Base-by-base conservation (phyloP, 768 basidiomycete genomes). In the Amanita pallidorosea region DNA sequence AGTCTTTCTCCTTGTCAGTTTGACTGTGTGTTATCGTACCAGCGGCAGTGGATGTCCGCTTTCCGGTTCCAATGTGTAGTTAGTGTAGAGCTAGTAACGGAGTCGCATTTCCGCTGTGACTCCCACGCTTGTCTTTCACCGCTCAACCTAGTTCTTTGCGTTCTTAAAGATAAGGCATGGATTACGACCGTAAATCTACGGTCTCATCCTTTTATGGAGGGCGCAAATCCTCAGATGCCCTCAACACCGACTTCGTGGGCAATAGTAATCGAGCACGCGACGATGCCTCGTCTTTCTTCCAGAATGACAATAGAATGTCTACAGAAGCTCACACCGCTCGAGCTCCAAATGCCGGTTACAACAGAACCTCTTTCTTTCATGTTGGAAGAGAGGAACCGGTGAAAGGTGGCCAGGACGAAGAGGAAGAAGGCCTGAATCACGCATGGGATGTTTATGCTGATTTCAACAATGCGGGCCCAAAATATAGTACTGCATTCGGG, bases 361-460 rank as follows among this genome's bases (percentile, higher is more conserved):
- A 88, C 58, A 70, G 74, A 17, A 70, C 68, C 37, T 85, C 84
- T 0, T 89, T 80, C 62, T 77, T 83, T 52, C 76, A 76, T 53
- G 71, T 75, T 29, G 88, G 83, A 12, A 72, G 88, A 54, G 75
- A 77, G 57, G 88, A 88, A 60, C 88, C 88, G 5, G 64, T 89
- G 55, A 88, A 87, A 61, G 83, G 80, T 7, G 85, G 81, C n/a
- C 67, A 74, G 49, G 87, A 88, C 56, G 88, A 89, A 61, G 80
- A 82, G 57, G 76, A 76, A 53, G 70, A 70, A 40, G 64, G 56
- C 11, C 55, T 56, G n/a, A 59, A 60, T 22, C 70, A 67, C 38
- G 70, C 71, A 31, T 90, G 85, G 81, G 86, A 92, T 63, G 80
- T 92, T 41, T 91, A 81, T 61, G 86, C 89, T 18, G 89, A 92